Evolutionary conservation across 768 basidiomycete species (phyloP), one percentile per base, ranked within the genome.

Genomic region (Gyrodon lividus): DNA sequence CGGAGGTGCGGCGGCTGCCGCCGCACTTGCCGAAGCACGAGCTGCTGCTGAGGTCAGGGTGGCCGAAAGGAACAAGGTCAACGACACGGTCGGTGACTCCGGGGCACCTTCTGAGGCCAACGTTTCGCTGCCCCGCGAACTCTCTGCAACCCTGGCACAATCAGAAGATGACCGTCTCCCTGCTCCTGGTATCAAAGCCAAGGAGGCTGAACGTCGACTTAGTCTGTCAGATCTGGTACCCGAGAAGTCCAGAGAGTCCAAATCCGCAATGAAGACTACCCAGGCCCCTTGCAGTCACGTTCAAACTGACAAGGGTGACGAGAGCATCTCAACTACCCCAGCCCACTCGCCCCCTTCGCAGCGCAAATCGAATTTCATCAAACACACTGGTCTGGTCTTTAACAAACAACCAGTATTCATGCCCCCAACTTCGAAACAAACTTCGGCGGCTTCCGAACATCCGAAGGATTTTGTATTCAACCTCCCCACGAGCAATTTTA

Each of bases 41-140:
- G 81, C 69, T 70, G 84, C 53, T 34, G 86, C 87, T 7, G 85
- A 90, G 65, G 86, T 82, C 5, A 77, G 80, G 51, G 75, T 91
- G 20, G 86, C 82, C 2, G 79, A 89, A 63, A 72, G 86, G 51
- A 78, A 84, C 60, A 75, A 77, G 53, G 70, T 76, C 50, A 74
- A 80, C 40, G 73, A 74, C 24, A 51, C 44, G 2, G 43, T 47
- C 16, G 37, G 38, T 6, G 58, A 59, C 23, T 37, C 48, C 26
- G 69, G 74, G 43, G 62, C 64, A 52, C 66, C 63, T 24, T 64
- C 50, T 14, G 57, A 52, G 22, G 55, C 57, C 14, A 13, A 55
- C 37, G 28, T 26, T n/a, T 19, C 49, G 14, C 50, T 45, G 14
- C 44, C 60, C 10, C 53, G 44, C 16, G 58, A 54, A 50, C 24